Percentiles rank a stretch among this genome's conserved stretches.
Conservation (phyloP, 1,284 basidiomycete genomes). For the Austroboletus niveus region DNA sequence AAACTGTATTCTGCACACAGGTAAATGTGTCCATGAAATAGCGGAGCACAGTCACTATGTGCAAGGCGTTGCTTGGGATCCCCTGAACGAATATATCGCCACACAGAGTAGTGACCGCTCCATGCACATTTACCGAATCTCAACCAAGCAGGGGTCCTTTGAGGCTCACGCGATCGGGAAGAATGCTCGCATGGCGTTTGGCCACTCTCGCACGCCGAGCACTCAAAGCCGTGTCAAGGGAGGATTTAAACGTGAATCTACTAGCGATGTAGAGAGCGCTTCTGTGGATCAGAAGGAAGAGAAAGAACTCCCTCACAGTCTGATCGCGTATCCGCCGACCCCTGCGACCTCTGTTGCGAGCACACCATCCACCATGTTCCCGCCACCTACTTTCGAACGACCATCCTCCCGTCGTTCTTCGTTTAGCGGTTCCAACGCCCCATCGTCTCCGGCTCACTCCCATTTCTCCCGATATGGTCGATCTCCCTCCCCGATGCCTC, state of each 20-base stretch:
- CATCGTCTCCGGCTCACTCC: slow-evolving; percentile 61
- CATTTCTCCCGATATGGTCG: slow-evolving; percentile 62
- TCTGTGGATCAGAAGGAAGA: slow-evolving; percentile 50
- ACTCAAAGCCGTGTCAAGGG: slow-evolving; percentile 41
- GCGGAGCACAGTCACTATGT: slow-evolving; percentile 93
- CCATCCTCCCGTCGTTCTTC: slow-evolving; percentile 82
- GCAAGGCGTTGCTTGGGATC: slow-evolving; percentile 97
- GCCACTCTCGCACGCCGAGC: slow-evolving; percentile 64
- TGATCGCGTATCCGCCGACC: slow-evolving; percentile 49
- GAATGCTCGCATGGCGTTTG: slow-evolving; percentile 72
- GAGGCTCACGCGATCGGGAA: slow-evolving; percentile 85
- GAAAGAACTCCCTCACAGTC: slow-evolving; percentile 17
- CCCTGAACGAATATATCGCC: slow-evolving; percentile 90
- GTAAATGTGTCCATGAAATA: slow-evolving; percentile 80
- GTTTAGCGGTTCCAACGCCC: slow-evolving; percentile 80
- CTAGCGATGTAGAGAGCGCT: slow-evolving; percentile 70
- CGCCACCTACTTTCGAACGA: slow-evolving; percentile 64
- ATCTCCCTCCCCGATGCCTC: slow-evolving; percentile 89
- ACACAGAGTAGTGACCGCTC: slow-evolving; percentile 92
- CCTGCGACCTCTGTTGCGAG: slow-evolving; percentile 61
- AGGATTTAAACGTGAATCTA: slow-evolving; percentile 67
- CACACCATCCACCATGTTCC: slow-evolving; percentile 68
- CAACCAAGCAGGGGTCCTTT: slow-evolving; percentile 72
- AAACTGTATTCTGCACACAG: slow-evolving; percentile 36
- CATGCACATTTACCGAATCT: slow-evolving; percentile 86